These are phyloP conservation scores for Aquilaria yunnanensis DNA, from an alignment of 345 rosid genomes.

Conservation along the genomic window DNA sequence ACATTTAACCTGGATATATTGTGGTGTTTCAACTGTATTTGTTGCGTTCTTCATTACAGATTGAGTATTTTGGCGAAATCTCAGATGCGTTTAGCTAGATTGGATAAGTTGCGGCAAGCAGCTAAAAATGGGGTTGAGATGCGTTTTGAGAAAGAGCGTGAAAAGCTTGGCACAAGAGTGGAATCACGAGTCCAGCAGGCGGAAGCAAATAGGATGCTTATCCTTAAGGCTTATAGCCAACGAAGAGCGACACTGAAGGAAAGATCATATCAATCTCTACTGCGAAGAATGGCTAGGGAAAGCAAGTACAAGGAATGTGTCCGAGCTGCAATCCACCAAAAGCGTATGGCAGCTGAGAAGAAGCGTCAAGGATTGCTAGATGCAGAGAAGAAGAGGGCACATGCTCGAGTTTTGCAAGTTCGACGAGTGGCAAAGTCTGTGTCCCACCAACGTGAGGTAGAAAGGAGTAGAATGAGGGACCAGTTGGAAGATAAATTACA, in stretches of 20 bases:
- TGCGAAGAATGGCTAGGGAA: conserved; percentile 74
- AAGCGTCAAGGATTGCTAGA: conserved; percentile 82
- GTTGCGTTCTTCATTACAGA: conserved; percentile 24
- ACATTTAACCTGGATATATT: no score
- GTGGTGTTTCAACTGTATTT: no score
- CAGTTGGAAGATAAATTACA: conserved; percentile 83
- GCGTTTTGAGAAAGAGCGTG: conserved; percentile 71
- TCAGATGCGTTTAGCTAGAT: conserved; percentile 73
- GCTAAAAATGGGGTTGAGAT: conserved; percentile 74
- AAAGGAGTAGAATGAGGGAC: conserved; percentile 77
- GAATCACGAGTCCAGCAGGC: conserved; percentile 82
- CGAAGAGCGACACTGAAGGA: conserved; percentile 70
- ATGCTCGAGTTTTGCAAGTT: conserved; percentile 71
- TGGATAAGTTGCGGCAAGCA: conserved; percentile 91
- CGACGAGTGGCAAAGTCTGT: conserved; percentile 66
- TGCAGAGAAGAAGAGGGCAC: conserved; percentile 81
- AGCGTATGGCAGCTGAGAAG: conserved; percentile 88
- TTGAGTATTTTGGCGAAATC: conserved; percentile 72
- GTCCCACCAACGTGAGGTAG: conserved; percentile 78
- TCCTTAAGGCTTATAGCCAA: conserved; percentile 65
- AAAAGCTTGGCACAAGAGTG: conserved; percentile 78
- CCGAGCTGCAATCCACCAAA: conserved; percentile 78
- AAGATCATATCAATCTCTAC: conserved; percentile 75
- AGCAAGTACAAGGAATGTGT: conserved; percentile 88
- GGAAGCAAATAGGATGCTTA: conserved; percentile 84